Conservation (phyloP, 768 basidiomycete species). For the Dendrothele bispora region DNA sequence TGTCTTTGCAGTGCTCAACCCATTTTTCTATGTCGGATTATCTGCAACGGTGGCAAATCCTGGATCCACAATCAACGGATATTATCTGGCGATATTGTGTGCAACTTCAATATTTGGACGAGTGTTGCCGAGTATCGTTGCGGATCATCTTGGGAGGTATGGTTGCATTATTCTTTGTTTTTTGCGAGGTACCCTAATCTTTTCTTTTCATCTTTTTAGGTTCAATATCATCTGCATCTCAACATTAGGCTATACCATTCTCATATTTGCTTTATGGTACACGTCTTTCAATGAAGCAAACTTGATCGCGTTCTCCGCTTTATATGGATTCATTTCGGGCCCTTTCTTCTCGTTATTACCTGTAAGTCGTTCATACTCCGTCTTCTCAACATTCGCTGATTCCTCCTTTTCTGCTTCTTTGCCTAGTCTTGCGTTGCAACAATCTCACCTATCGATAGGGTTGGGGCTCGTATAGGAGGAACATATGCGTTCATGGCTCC, state of each 20-base stretch:
- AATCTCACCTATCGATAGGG: slow-evolving; percentile 22
- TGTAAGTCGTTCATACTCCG: slow-evolving; percentile 9
- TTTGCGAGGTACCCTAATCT: background rate
- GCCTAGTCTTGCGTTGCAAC: slow-evolving; percentile 18
- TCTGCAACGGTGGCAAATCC: slow-evolving; percentile 17
- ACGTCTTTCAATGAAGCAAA: slow-evolving; percentile 17
- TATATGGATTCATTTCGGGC: slow-evolving; percentile 25
- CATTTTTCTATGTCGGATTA: slow-evolving; percentile 26
- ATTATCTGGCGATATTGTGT: slow-evolving; percentile 24
- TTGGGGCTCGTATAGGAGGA: slow-evolving; percentile 26
- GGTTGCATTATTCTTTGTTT: slow-evolving; percentile 1
- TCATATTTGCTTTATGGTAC: slow-evolving; percentile 24
- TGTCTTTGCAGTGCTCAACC: slow-evolving; percentile 21
- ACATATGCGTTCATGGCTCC: slow-evolving; percentile 21
- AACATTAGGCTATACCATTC: slow-evolving; percentile 15
- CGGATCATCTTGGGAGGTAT: slow-evolving; percentile 22
- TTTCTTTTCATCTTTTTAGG: slow-evolving; percentile 5
- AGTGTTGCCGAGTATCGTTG: slow-evolving; percentile 20
- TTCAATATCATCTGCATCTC: slow-evolving; percentile 19
- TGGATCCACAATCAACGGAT: slow-evolving; percentile 16
- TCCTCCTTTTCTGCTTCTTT: background rate
- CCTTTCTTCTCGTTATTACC: slow-evolving; percentile 23
- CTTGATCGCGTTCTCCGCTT: slow-evolving; percentile 20
- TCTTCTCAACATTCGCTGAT: too few relatives aligned
- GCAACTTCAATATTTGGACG: slow-evolving; percentile 24